Conservation (phyloP, 1,284 basidiomycete species). For the Agroathelia rolfsii region DNA sequence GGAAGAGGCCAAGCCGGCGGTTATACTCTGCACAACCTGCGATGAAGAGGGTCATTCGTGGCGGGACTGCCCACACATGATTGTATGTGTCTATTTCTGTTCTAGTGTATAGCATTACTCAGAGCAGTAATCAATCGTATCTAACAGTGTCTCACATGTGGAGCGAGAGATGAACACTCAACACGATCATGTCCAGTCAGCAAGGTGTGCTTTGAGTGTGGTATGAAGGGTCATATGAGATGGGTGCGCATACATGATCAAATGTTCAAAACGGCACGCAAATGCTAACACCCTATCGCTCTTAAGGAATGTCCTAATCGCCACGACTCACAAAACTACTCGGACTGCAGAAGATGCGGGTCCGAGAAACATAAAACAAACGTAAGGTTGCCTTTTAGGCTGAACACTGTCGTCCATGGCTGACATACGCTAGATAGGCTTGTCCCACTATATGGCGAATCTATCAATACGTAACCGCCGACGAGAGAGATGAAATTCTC, state of each 20-base stretch:
- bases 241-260: slow-evolving; percentile 38
- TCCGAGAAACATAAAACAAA: slow-evolving; percentile 58
- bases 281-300: slow-evolving; percentile 5
- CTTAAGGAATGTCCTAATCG: slow-evolving; percentile 73
- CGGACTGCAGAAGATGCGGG: slow-evolving; percentile 72
- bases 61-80: slow-evolving; percentile 51
- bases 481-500: slow-evolving; percentile 42
- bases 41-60: slow-evolving; percentile 57
- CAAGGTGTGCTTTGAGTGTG: slow-evolving; percentile 80
- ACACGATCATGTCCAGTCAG: slow-evolving; percentile 79
- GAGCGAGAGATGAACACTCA: slow-evolving; percentile 75
- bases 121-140: slow-evolving; percentile 4
- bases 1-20: slow-evolving; percentile 27
- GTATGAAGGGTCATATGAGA: slow-evolving; percentile 79
- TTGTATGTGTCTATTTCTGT: slow-evolving; percentile 35
- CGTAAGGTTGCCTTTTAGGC: slow-evolving; percentile 31
- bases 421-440: slow-evolving; percentile 36
- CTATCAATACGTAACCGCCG: slow-evolving; percentile 65
- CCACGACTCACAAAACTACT: slow-evolving; percentile 21
- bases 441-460: slow-evolving; percentile 85
- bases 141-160: slow-evolving; percentile 79
- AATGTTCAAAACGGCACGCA: background rate
- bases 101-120: slow-evolving; percentile 7
- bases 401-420: slow-evolving; percentile 1
- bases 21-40: slow-evolving; percentile 26